phyloP scores from a whole-genome alignment of 805 yeast genomes.

The Schizosaccharomyces lindneri region DNA sequence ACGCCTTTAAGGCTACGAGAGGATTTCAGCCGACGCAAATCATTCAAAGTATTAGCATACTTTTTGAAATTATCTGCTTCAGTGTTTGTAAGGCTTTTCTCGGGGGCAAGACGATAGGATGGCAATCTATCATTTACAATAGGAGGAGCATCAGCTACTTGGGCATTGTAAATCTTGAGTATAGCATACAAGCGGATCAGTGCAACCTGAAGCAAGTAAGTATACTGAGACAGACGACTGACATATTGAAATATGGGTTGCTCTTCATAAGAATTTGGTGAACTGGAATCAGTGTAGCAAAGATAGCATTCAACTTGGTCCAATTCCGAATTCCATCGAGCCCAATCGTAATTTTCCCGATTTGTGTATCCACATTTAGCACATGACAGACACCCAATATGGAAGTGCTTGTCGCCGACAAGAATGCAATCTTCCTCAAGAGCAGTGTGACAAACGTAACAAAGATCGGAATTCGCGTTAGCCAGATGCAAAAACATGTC shows the following conservation, averaged over 20 bases:
- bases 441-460: slow-evolving; percentile 43
- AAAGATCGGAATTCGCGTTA: slow-evolving; percentile 28
- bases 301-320: slow-evolving; percentile 29
- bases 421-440: slow-evolving; percentile 65
- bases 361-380: slow-evolving; percentile 26
- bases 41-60: slow-evolving; percentile 20
- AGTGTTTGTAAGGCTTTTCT: neutral
- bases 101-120: no score
- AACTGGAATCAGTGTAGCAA: slow-evolving; percentile 36
- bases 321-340: slow-evolving; percentile 18
- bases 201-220: slow-evolving; percentile 62
- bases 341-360: slow-evolving; percentile 14
- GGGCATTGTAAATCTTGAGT: neutral
- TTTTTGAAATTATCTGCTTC: neutral
- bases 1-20: neutral
- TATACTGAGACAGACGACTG: slow-evolving; percentile 43
- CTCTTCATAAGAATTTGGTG: neutral
- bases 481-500: neutral
- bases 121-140: neutral
- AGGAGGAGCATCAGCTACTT: neutral
- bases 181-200: slow-evolving; percentile 15
- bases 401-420: slow-evolving; percentile 51
- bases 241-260: slow-evolving; percentile 15
- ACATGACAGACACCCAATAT: slow-evolving; percentile 47
- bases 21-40: slow-evolving; percentile 52